Percentiles rank a stretch among this genome's conserved stretches.
Conservation (phyloP, 768 basidiomycete species). For the Peribolospora kevripleyi region DNA sequence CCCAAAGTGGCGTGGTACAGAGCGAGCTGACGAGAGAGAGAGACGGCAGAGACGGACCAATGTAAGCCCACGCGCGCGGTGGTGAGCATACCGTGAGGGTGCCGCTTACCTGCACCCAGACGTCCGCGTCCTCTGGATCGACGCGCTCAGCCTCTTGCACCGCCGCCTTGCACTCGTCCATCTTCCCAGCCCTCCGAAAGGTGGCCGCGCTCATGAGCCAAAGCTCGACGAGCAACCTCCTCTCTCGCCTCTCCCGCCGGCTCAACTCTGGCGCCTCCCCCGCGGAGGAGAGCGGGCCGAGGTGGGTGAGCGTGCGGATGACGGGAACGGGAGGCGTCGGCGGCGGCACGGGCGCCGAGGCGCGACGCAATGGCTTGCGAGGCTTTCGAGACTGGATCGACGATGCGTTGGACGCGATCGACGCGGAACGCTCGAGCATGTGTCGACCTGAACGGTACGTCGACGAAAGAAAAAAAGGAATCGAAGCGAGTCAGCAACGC, state of each 20-base stretch:
- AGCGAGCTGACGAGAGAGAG: conserved; percentile 31
- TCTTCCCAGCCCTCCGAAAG: conserved; percentile 65
- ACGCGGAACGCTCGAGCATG: too few species aligned
- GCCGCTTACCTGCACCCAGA: conserved; percentile 70
- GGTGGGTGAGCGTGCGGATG: conserved; percentile 14
- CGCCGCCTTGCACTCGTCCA: conserved; percentile 68
- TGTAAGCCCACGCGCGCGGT: not conserved
- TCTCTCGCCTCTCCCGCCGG: conserved; percentile 27
- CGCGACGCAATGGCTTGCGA: too few species aligned
- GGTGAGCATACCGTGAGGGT: not conserved
- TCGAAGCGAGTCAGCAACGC: too few species aligned
- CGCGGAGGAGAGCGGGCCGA: not conserved
- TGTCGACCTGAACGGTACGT: too few species aligned
- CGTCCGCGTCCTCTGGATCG: conserved; percentile 61
- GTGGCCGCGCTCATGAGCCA: conserved; percentile 92
- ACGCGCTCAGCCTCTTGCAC: conserved; percentile 85
- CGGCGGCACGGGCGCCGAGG: too few species aligned
- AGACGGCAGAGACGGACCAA: not conserved
- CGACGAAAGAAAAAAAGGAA: too few species aligned
- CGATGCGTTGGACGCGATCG: too few species aligned
- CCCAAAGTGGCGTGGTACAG: conserved; percentile 42
- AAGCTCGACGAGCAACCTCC: conserved; percentile 49
- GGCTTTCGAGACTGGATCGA: too few species aligned
- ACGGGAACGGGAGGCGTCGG: not conserved
- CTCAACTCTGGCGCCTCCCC: not conserved